phyloP scores from a whole-genome alignment of 768 basidiomycete species.

The Lactarius psammicola region DNA sequence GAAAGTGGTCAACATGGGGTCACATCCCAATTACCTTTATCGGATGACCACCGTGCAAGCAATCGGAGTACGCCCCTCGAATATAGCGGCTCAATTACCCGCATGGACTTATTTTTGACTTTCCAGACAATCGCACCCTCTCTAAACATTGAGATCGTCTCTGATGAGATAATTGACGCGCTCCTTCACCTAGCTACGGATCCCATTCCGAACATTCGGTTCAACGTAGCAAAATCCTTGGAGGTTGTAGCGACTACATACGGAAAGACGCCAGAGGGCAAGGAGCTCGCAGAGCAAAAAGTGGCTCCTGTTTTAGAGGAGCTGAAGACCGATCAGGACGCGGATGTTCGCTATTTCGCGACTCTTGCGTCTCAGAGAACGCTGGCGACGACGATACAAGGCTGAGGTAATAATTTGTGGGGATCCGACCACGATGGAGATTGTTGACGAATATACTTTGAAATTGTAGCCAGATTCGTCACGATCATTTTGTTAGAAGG shows the following conservation, averaged over 20 bases:
- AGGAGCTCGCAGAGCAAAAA: slow-evolving; percentile 66
- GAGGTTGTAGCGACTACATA: slow-evolving; percentile 82
- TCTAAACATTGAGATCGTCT: slow-evolving; percentile 78
- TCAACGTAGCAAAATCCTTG: slow-evolving; percentile 95
- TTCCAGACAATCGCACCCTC: slow-evolving; percentile 91
- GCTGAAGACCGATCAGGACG: slow-evolving; percentile 85
- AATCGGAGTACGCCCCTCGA: slow-evolving; percentile 68
- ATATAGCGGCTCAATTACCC: slow-evolving; percentile 3
- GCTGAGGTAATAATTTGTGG: slow-evolving; percentile 36
- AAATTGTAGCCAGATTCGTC: slow-evolving; percentile 12
- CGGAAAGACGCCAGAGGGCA: slow-evolving; percentile 62
- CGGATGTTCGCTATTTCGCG: slow-evolving; percentile 96
- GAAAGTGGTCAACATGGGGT: slow-evolving; percentile 95
- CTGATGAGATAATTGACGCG: slow-evolving; percentile 78
- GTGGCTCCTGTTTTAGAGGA: slow-evolving; percentile 83
- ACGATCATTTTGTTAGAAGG: slow-evolving; percentile 31
- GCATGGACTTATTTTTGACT: not conserved
- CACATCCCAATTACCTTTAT: slow-evolving; percentile 94
- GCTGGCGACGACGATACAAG: slow-evolving; percentile 38
- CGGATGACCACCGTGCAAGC: slow-evolving; percentile 99
- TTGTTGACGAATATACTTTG: slow-evolving; percentile 2
- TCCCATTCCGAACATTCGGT: slow-evolving; percentile 97
- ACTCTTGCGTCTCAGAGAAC: slow-evolving; percentile 70
- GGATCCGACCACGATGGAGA: slow-evolving; percentile 10
- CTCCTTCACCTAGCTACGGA: slow-evolving; percentile 81